Percentiles rank a stretch among this genome's conserved stretches.
phyloP scores from a whole-genome alignment of 768 basidiomycete genomes.

The Trametes coccinea region DNA sequence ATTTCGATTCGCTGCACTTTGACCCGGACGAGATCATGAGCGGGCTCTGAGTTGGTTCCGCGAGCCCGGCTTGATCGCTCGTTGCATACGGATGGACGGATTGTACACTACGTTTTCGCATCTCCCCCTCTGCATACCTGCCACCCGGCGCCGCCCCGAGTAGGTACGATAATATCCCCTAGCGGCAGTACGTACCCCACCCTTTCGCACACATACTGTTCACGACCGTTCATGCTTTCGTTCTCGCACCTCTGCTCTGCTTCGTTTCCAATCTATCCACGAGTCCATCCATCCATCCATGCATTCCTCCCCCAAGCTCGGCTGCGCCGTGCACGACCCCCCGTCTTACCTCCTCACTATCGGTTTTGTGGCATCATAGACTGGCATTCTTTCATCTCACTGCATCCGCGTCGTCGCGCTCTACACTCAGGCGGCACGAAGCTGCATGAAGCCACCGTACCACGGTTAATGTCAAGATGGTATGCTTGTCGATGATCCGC shows the following conservation, averaged over 20 bases:
- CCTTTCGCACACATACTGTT: background rate
- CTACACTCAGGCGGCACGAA: no score
- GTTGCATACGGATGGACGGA: background rate
- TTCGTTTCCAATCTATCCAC: background rate
- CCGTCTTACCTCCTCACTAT: background rate
- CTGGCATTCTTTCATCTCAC: no score
- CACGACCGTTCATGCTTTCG: conserved; percentile 8
- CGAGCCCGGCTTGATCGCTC: background rate
- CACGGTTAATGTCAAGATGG: background rate
- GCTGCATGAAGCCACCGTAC: no score
- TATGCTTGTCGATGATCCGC: no score
- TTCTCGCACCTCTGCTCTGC: background rate
- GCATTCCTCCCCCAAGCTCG: background rate
- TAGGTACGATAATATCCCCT: no score
- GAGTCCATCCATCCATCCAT: background rate
- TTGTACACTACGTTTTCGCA: background rate
- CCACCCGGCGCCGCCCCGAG: no score
- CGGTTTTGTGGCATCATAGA: background rate
- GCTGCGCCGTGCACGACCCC: conserved; percentile 4
- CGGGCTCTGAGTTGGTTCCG: background rate
- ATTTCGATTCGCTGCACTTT: conserved; percentile 71
- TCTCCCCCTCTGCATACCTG: background rate
- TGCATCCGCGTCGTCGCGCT: no score
- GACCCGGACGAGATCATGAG: conserved; percentile 55
- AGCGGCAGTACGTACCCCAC: background rate